Conservation (phyloP, 2,329 filamentous ascomycete genomes). For the Pseudocercospora cruenta region DNA sequence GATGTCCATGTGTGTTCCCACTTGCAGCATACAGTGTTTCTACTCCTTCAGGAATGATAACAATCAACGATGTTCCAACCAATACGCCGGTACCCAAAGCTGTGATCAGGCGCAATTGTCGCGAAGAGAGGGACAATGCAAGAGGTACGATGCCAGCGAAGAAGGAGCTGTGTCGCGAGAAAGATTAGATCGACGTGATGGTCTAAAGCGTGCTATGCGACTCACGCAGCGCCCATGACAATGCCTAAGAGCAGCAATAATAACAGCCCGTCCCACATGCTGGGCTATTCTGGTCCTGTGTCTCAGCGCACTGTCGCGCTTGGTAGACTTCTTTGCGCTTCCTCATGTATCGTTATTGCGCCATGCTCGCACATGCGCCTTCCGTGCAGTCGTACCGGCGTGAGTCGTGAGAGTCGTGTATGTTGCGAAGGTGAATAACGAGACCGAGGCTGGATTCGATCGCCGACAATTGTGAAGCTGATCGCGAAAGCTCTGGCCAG, state of each 20-base stretch:
- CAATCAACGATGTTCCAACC: conserved; percentile 91
- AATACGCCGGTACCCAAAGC: conserved; percentile 91
- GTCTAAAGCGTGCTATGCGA: conserved; percentile 9
- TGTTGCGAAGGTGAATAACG: neutral
- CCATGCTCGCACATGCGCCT: neutral
- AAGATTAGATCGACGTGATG: conserved; percentile 20
- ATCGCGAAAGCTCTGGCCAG: neutral
- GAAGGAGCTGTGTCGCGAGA: conserved; percentile 71
- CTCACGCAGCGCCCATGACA: conserved; percentile 68
- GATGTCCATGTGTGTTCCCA: conserved; percentile 27
- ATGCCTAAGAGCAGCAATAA: conserved; percentile 67
- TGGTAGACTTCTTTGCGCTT: neutral
- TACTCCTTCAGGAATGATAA: conserved; percentile 96
- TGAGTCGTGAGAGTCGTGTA: neutral
- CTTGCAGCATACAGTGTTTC: conserved; percentile 76
- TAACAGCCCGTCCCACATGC: conserved; percentile 65
- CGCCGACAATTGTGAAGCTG: neutral
- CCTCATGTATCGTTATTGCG: neutral
- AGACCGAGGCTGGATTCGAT: neutral
- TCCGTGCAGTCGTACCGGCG: neutral
- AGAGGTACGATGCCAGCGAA: conserved; percentile 88
- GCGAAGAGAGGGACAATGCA: conserved; percentile 82
- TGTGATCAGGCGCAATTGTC: conserved; percentile 85
- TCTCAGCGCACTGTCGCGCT: neutral
- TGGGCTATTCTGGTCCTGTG: conserved; percentile 8